A percentile compares a stretch with the other conserved stretches of the same genome.
phyloP scores from a whole-genome alignment of 441 rosid genomes.

The Populus trichocarpa region DNA sequence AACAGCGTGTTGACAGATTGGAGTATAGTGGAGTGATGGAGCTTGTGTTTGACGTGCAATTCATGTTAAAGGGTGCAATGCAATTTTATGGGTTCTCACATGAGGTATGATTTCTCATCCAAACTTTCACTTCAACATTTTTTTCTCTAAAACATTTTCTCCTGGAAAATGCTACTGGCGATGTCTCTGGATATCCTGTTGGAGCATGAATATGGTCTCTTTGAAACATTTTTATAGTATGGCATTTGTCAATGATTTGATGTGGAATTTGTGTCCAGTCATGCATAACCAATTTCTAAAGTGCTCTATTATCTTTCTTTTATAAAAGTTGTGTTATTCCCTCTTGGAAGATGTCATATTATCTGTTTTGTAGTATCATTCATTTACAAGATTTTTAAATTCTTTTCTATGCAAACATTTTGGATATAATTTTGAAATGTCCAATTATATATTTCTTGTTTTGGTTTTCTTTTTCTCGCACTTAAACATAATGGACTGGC shows the following conservation, averaged over 20 bases:
- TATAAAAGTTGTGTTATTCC: neutral
- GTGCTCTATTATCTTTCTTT: neutral
- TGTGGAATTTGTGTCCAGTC: neutral
- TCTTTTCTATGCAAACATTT: neutral
- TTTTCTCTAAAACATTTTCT: neutral
- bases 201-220: constrained; percentile 4
- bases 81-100: constrained; percentile 77
- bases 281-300: neutral
- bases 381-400: neutral
- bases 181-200: neutral
- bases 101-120: constrained; percentile 56
- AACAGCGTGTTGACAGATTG: constrained; percentile 74
- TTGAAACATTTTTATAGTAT: neutral
- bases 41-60: constrained; percentile 87
- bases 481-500: too few species aligned
- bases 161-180: neutral
- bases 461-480: too few species aligned
- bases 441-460: too few species aligned
- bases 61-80: constrained; percentile 88
- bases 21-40: constrained; percentile 85
- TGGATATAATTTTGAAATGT: neutral
- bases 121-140: neutral
- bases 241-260: neutral
- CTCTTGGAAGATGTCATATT: neutral
- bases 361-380: neutral